These are phyloP conservation scores for Saccharomyces pastorianus DNA, from an alignment of 1,139 yeast species.

Conservation along the genomic window DNA sequence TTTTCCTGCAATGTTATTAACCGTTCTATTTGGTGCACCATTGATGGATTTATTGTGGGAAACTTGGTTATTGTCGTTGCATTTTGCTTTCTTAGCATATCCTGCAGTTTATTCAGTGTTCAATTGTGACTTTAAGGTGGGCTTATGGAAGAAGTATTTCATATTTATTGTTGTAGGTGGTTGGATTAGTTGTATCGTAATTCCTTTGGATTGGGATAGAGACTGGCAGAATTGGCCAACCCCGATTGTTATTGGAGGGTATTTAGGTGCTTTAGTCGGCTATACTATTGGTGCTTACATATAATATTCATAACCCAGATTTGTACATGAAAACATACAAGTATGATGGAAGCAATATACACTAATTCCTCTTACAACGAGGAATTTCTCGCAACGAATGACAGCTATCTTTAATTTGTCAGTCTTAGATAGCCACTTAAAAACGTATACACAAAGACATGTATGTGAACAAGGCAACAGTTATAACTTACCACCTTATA, in stretches of 20 bases:
- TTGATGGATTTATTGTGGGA: slow-evolving; percentile 46
- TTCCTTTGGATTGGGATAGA: slow-evolving; percentile 96
- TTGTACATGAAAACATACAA: background rate
- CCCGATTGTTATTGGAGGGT: slow-evolving; percentile 75
- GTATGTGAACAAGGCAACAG: too few species aligned
- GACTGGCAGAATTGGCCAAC: slow-evolving; percentile 98
- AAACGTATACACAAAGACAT: too few species aligned
- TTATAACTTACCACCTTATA: too few species aligned
- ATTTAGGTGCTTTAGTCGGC: slow-evolving; percentile 63
- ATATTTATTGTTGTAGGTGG: slow-evolving; percentile 57
- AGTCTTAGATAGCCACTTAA: too few species aligned
- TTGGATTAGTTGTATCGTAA: slow-evolving; percentile 90
- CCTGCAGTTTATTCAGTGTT: slow-evolving; percentile 57
- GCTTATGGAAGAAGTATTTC: slow-evolving; percentile 38
- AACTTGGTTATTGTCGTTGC: slow-evolving; percentile 58
- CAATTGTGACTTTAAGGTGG: slow-evolving; percentile 49
- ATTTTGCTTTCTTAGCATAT: slow-evolving; percentile 49
- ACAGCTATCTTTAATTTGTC: too few species aligned
- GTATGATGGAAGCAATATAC: slow-evolving; percentile 5
- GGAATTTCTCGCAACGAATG: too few species aligned
- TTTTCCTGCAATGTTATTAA: slow-evolving; percentile 42
- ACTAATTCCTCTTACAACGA: too few species aligned
- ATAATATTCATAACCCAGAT: slow-evolving; percentile 6
- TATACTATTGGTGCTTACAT: slow-evolving; percentile 30
- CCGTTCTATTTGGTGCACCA: slow-evolving; percentile 85